These are phyloP conservation scores for Metschnikowia continentalis DNA, from an alignment of 805 yeast species.

Conservation along the genomic window DNA sequence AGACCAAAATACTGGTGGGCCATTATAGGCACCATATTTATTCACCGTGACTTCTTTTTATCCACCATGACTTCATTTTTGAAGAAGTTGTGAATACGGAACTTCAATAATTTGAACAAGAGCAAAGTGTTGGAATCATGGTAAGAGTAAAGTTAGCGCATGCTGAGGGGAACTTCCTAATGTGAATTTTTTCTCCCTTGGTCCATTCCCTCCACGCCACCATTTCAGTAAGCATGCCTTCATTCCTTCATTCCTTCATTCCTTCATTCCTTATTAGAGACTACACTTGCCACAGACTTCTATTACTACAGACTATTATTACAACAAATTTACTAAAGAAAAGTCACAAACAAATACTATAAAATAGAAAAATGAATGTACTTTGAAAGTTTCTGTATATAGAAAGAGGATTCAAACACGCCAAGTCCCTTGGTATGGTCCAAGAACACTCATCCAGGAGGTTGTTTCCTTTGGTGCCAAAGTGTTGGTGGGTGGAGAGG, in stretches of 20 bases:
- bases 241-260: too few species aligned
- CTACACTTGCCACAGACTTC: too few species aligned
- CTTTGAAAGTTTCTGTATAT: too few species aligned
- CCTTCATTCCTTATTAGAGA: too few species aligned
- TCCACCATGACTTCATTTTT: conserved; percentile 46
- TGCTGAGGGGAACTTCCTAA: too few species aligned
- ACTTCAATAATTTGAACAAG: conserved; percentile 63
- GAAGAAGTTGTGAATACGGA: conserved; percentile 60
- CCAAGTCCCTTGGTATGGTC: conserved; percentile 59
- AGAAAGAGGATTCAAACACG: conserved; percentile 27
- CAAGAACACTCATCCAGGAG: conserved; percentile 56
- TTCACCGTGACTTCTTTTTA: conserved; percentile 40
- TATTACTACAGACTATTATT: too few species aligned
- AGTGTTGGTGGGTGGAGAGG: conserved; percentile 56
- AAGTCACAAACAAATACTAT: too few species aligned
- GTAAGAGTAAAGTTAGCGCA: conserved; percentile 54
- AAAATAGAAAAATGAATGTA: too few species aligned
- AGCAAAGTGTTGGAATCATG: conserved; percentile 73
- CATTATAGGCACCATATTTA: conserved; percentile 45
- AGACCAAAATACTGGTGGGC: conserved; percentile 53
- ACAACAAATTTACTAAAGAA: too few species aligned
- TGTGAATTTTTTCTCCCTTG: too few species aligned
- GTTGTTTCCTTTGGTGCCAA: conserved; percentile 65
- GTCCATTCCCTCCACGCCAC: too few species aligned
- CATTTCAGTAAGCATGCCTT: too few species aligned